These are phyloP conservation scores for Rhynchospora tenuis DNA, from an alignment of 176 grass and related monocot genomes.

Conservation along the genomic window DNA sequence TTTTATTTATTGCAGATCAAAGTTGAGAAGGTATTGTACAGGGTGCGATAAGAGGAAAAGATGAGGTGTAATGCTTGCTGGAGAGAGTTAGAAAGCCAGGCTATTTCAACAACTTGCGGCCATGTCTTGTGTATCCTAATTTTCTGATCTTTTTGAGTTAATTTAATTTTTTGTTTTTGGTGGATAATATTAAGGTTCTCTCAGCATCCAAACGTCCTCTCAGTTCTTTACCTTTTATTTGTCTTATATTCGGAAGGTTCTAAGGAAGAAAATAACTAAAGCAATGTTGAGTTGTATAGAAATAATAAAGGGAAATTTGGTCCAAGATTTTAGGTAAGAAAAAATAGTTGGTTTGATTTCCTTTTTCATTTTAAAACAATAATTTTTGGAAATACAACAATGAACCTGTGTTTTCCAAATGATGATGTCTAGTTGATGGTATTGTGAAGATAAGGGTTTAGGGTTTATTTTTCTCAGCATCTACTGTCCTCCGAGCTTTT, in stretches of 20 bases:
- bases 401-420: neutral
- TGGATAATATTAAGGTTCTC: neutral
- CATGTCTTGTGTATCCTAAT: slow-evolving; percentile 74
- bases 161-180: neutral
- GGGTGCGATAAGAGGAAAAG: slow-evolving; percentile 2
- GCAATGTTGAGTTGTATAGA: neutral
- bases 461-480: neutral
- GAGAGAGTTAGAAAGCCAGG: slow-evolving; percentile 71
- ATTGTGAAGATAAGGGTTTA: neutral
- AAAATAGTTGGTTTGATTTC: neutral
- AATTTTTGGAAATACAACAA: neutral
- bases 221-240: neutral
- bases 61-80: slow-evolving; percentile 98
- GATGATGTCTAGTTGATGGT: neutral
- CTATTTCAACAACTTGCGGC: slow-evolving; percentile 76
- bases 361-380: neutral
- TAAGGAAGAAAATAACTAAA: neutral
- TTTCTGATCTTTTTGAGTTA: neutral
- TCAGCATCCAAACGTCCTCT: neutral
- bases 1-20: slow-evolving; percentile 8
- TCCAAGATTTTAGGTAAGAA: neutral
- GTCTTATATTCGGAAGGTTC: neutral
- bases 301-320: neutral
- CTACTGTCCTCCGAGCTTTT: neutral
- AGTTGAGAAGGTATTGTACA: neutral